Base-by-base conservation (phyloP, 2,329 filamentous ascomycete species). In the Sporothrix brasiliensis region DNA sequence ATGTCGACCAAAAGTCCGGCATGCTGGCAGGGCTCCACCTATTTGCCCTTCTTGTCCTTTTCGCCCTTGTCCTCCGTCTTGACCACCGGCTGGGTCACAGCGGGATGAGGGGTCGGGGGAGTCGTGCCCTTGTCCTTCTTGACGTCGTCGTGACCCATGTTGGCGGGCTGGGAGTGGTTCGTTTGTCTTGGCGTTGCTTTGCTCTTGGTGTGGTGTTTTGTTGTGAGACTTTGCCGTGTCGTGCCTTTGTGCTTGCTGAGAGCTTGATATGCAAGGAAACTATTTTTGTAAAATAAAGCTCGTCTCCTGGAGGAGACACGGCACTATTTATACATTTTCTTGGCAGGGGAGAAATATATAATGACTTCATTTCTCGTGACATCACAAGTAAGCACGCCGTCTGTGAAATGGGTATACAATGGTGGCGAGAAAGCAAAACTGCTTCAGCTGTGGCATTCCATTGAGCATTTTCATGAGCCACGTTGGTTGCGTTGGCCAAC, bases 1-100 rank as follows among this genome's bases (percentile, higher is more conserved):
- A 49, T 1, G 49, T 50, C 16, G 9, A 6, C 14, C 5, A 49
- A 16, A 19, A 49, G 5, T 4, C 44, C 14, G 13, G 44, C 44
- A 6, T 49, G 44, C 44, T 4, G 44, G 19, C 16, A 5, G n/a
- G 50, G n/a, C n/a, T 24, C n/a, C 50, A 2, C 2, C 21, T 53
- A 53, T 24, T 53, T 53, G 50, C n/a, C 50, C 50, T 53, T 53
- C 50, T 53, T 53, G 50, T 53, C 21, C 50, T 53, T 53, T n/a
- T 53, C 21, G 6, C 21, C 50, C 21, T 53, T 53, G 19, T 53
- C 50, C 21, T 24, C 50, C 14, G 50, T 53, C 50, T 53, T 19
- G 5, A 49, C 44, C 13, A 49, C 44, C 5, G 16, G 14, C 44
- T 13, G 13, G 14, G n/a, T 7, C 50, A 34, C 34, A 9, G 19